Conservation (phyloP, 352 stramenopile genomes). For the Phytophthora crassamura region DNA sequence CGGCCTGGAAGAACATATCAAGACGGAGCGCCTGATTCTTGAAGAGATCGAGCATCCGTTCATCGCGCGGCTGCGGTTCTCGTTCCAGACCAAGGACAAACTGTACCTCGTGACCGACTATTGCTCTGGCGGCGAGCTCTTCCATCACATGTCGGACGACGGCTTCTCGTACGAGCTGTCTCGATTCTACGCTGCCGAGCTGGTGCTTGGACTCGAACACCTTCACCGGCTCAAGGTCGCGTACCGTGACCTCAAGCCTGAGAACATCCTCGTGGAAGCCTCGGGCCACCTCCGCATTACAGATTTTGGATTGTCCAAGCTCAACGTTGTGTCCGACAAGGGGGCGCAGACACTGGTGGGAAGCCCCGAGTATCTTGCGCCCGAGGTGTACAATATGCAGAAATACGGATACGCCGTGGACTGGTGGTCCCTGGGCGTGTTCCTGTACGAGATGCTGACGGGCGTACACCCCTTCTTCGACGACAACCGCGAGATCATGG, state of each 20-base stretch:
- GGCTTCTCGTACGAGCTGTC: constrained; percentile 73
- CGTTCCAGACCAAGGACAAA: constrained; percentile 96
- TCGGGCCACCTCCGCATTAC: constrained; percentile 96
- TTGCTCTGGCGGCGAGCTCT: constrained; percentile 96
- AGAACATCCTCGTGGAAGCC: constrained; percentile 93
- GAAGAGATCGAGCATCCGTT: constrained; percentile 98
- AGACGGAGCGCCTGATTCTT: constrained; percentile 98
- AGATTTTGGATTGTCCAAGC: constrained; percentile 94
- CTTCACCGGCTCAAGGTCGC: constrained; percentile 96
- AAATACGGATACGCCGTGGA: constrained; percentile 90
- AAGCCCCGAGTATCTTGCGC: constrained; percentile 91
- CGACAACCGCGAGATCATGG: constrained; percentile 83
- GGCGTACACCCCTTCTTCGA: constrained; percentile 90
- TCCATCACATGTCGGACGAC: constrained; percentile 96
- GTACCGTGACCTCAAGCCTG: constrained; percentile 97
- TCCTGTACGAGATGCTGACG: constrained; percentile 93
- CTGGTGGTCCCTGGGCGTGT: constrained; percentile 93
- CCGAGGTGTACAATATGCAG: constrained; percentile 81
- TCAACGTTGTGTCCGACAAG: constrained; percentile 76
- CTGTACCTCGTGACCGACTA: constrained; percentile 92
- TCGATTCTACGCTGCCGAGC: constrained; percentile 97
- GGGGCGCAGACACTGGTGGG: constrained; percentile 77
- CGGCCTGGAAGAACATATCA: constrained; percentile 95
- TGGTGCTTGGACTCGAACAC: constrained; percentile 95
- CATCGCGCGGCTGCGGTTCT: constrained; percentile 97